Conservation (phyloP, 2,329 filamentous ascomycete genomes). For the Ophidiomyces ophidiicola region DNA sequence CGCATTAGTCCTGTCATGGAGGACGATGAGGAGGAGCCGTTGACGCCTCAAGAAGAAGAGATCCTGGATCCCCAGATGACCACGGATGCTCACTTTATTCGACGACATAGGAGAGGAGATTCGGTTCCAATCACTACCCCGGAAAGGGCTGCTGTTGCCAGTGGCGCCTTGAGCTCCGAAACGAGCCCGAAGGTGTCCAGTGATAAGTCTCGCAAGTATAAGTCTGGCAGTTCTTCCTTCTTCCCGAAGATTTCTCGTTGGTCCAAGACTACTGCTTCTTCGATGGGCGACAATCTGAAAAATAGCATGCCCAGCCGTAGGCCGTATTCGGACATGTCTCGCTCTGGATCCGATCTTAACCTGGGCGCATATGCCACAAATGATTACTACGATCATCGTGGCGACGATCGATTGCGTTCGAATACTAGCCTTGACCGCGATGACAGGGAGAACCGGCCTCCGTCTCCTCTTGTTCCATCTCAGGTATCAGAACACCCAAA, state of each 20-base stretch:
- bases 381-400: constrained; percentile 35
- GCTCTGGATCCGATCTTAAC: constrained; percentile 63
- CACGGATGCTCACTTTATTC: constrained; percentile 44
- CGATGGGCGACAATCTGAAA: constrained; percentile 64
- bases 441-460: constrained; percentile 37
- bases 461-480: constrained; percentile 52
- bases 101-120: constrained; percentile 29
- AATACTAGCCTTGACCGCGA: constrained; percentile 32
- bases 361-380: constrained; percentile 46
- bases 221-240: constrained; percentile 67
- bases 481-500: constrained; percentile 47
- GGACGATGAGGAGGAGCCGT: constrained; percentile 60
- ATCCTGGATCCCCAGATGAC: constrained; percentile 45
- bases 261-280: constrained; percentile 92
- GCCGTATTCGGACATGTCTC: constrained; percentile 53
- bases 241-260: constrained; percentile 92
- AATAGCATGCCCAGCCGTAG: constrained; percentile 46
- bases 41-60: constrained; percentile 36
- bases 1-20: constrained; percentile 85
- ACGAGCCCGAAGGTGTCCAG: constrained; percentile 56
- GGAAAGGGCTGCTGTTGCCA: constrained; percentile 31
- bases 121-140: constrained; percentile 37
- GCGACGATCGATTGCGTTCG: constrained; percentile 36
- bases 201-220: constrained; percentile 75
- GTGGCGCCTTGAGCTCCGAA: constrained; percentile 53